These are phyloP conservation scores for Clathrospora elynae DNA, from an alignment of 2,329 filamentous ascomycete genomes.

Conservation along the genomic window DNA sequence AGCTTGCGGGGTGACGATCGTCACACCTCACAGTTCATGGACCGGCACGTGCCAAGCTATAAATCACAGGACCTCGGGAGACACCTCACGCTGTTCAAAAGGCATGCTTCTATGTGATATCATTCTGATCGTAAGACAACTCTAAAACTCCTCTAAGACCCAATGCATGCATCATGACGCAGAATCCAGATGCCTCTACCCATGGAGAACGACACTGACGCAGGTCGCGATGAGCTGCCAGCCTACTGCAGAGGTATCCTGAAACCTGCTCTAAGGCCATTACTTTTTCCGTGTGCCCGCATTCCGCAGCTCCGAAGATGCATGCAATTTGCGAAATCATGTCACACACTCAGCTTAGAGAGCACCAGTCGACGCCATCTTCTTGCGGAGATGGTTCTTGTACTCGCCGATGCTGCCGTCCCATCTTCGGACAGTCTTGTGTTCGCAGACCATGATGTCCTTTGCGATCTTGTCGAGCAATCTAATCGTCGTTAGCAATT, in stretches of 20 bases:
- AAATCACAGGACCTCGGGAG: neutral
- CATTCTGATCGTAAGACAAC: constrained; percentile 43
- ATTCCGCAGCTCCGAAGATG: constrained; percentile 33
- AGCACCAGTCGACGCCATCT: constrained; percentile 89
- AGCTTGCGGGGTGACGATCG: constrained; percentile 27
- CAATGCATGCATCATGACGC: constrained; percentile 48
- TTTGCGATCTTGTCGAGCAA: constrained; percentile 99
- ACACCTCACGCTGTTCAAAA: neutral
- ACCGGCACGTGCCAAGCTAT: constrained; percentile 19
- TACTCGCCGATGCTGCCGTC: constrained; percentile 88
- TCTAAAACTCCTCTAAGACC: constrained; percentile 50
- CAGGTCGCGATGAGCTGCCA: constrained; percentile 42
- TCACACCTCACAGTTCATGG: constrained; percentile 26
- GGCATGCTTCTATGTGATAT: constrained; percentile 31
- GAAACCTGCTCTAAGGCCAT: constrained; percentile 38
- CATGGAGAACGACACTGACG: constrained; percentile 40
- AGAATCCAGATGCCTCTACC: constrained; percentile 44
- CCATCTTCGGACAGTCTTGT: constrained; percentile 92
- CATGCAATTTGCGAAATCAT: constrained; percentile 33
- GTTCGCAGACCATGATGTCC: constrained; percentile 98
- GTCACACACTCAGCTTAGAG: constrained; percentile 62
- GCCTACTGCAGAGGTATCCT: constrained; percentile 41
- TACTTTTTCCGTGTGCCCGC: constrained; percentile 36
- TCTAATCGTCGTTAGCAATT: constrained; percentile 59
- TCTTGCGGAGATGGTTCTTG: constrained; percentile 99